Evolutionary conservation across 345 rosid genomes (phyloP), one percentile per base, ranked within the genome.

Genomic region (thale cress (Arabidopsis thaliana)): DNA sequence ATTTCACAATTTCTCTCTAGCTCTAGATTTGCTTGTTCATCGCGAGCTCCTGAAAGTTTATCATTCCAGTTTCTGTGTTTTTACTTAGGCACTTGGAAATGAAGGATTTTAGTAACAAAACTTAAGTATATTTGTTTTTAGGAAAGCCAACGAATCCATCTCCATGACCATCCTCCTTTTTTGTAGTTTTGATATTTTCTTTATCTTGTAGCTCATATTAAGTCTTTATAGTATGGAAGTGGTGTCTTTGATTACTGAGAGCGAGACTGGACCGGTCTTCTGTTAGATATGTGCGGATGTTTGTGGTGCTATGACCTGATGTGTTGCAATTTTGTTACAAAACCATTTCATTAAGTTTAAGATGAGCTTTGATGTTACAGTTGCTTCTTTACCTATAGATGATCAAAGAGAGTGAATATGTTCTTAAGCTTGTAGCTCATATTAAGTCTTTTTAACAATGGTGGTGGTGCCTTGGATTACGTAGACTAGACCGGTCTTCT

Each of bases 1-100:
- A 8, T 53, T 53, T 23, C 50, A 42, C 23, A 38, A 36, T 16
- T 36, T 63, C 3, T 73, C 5, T 50, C 50, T 45, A 72, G 52
- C 67, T 67, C 60, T 62, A 28, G 13, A 59, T 28, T 58, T 58
- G 60, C 52, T 74, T 75, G 9, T 23, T 73, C 77, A 23, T 40
- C 51, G 5, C 37, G 24, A 52, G 38, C 60, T 36, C 36, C 8
- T 7, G 16, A 14, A 52, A 13, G 37, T 8, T 53, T 28, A 3
- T 28, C 33, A 37, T 36, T 24, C 14, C 6, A 20, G 32, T 49
- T 65, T 28, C 9, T 8, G 11, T 50, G 11, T 64, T 32, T 33
- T 16, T 48, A 14, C 37, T 28, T 40, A 4, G 30, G 41, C 32
- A 16, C 16, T 53, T 22, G 45, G 24, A 5, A 32, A 48, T 59